These are phyloP conservation scores for Neopestalotiopsis sp. DNA, from an alignment of 2,329 filamentous ascomycete genomes.

Conservation along the genomic window DNA sequence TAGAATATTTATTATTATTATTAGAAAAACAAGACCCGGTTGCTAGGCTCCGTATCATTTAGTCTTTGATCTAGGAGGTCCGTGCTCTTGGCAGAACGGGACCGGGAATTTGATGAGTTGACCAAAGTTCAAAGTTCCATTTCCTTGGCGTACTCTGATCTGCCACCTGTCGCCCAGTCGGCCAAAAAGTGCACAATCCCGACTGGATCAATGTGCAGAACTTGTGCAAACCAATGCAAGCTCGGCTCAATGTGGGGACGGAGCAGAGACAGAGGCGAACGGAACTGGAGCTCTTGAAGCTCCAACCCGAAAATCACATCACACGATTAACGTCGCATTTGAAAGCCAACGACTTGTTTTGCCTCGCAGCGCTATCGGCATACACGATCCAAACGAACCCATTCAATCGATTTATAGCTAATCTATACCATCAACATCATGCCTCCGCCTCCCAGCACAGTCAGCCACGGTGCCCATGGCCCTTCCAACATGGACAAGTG, in stretches of 20 bases:
- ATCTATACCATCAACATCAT: constrained; percentile 39
- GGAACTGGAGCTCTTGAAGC: neutral
- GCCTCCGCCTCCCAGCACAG: constrained; percentile 54
- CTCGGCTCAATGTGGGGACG: neutral
- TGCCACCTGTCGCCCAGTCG: neutral
- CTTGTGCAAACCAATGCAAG: neutral
- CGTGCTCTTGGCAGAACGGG: neutral
- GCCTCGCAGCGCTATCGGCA: neutral
- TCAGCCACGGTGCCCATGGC: constrained; percentile 49
- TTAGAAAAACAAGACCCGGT: constrained; percentile 1
- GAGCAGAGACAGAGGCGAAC: neutral
- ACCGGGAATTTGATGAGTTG: neutral
- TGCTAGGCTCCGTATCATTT: constrained; percentile 1
- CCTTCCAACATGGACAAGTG: constrained; percentile 75
- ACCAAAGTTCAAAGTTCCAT: neutral
- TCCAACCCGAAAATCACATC: neutral
- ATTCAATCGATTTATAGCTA: neutral
- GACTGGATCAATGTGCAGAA: neutral
- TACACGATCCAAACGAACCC: neutral
- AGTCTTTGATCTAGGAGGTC: neutral
- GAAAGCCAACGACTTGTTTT: neutral
- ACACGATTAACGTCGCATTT: neutral
- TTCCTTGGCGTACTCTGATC: neutral
- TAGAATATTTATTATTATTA: neutral
- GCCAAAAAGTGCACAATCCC: neutral